Base-by-base conservation (phyloP, 83 land plant species). In the Isoetes engelmannii region DNA sequence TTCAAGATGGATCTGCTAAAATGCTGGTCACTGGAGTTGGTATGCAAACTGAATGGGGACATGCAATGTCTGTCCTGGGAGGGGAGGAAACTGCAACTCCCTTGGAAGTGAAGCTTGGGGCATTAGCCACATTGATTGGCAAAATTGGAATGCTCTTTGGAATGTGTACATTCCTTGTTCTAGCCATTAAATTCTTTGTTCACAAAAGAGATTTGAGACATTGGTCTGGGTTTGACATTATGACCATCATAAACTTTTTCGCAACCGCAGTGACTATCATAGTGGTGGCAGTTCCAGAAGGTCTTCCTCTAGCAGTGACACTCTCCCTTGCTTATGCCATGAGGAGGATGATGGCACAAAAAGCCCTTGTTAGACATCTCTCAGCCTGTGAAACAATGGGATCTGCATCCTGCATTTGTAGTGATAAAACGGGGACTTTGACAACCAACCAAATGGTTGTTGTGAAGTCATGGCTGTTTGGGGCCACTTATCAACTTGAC, bases 341-440 rank as follows among this genome's bases (percentile, higher is more conserved):
- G 80, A 72, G 68, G 63, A 76, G 73, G 55, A 77, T 77, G 80
- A 77, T 77, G 76, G 44, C 20, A 12, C 77, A 77, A 41, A 77
- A 77, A 68, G 80, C 80, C 44, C 77, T 77, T 43, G 80, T 77
- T 44, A 71, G 80, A 5, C 79, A 77, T 45, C 71, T 77, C 9
- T 64, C 79, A 20, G 79, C 79, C 7, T 77, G 79, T 66, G 79
- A 77, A 57, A 77, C 79, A 15, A 77, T 77, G 79, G 79, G 79
- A 13, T 77, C 79, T 5, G 77, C 79, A 9, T 72, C 79, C 19
- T 71, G 76, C n/a, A 77, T 77, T 28, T 72, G 75, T 60, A 71
- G 79, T 53, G 80, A 77, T 67, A 77, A 77, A 61, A 77, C 80
- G n/a, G 80, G 80, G 47, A 77, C 80, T 6, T 62, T 77, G 48